phyloP scores from a whole-genome alignment of 1,284 basidiomycete species.

The Cutaneotrichosporon sp. region DNA sequence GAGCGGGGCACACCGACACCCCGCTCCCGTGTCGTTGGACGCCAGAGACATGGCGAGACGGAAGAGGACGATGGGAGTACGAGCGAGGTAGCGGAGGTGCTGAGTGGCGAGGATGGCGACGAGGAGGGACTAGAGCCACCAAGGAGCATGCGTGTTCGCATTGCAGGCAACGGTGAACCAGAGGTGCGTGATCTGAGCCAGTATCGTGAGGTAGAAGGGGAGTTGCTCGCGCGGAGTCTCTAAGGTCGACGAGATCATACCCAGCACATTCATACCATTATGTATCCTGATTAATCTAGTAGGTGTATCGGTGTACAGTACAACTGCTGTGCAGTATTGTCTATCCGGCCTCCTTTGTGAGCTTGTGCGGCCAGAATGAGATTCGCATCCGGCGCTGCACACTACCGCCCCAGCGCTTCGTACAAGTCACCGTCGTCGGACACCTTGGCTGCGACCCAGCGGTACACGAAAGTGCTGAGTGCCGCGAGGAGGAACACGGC shows the following conservation, averaged over 20 bases:
- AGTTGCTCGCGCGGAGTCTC: background rate
- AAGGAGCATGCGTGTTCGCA: background rate
- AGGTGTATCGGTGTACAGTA: background rate
- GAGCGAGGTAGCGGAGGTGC: slow-evolving; percentile 20
- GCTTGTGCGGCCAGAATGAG: background rate
- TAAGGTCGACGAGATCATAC: slow-evolving; percentile 1
- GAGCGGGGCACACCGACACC: background rate
- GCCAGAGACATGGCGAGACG: background rate
- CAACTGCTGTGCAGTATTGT: background rate
- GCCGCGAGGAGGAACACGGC: slow-evolving; percentile 49
- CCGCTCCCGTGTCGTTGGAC: background rate
- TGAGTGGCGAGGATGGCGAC: background rate
- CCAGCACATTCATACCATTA: slow-evolving; percentile 14
- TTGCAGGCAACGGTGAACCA: too few species aligned
- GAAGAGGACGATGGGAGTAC: slow-evolving; percentile 14
- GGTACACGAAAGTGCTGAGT: slow-evolving; percentile 35
- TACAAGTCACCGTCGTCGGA: slow-evolving; percentile 19
- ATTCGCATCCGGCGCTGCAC: background rate
- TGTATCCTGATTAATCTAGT: slow-evolving; percentile 2
- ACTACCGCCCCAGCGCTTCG: slow-evolving; percentile 7
- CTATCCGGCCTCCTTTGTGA: background rate
- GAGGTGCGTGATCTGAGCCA: background rate
- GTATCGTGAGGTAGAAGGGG: background rate
- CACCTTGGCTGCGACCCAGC: slow-evolving; percentile 47
- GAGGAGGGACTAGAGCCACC: background rate